A percentile compares a stretch with the other conserved stretches of the same genome.
phyloP scores from a whole-genome alignment of 139 green algal species.

The Coelastrella sp. region DNA sequence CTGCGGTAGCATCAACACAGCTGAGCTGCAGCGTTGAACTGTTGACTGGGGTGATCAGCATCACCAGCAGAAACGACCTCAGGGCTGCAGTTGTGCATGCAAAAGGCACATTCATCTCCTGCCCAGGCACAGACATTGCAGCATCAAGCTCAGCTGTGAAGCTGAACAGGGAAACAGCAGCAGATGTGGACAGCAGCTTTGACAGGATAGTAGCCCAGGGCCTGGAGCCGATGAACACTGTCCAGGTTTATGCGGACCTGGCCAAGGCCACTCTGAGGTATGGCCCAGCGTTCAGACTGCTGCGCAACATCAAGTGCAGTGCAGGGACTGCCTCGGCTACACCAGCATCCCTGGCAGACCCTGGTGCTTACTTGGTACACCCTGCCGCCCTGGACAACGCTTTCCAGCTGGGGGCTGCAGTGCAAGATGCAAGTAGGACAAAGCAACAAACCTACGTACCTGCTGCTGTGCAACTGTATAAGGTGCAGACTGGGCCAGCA shows the following conservation, averaged over 20 bases:
- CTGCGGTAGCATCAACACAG: neutral
- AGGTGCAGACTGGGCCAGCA: neutral
- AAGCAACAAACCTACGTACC: conserved; percentile 50
- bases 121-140: neutral
- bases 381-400: conserved; percentile 64
- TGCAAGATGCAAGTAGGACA: neutral
- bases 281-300: conserved; percentile 83
- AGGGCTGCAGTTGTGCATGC: neutral
- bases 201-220: conserved; percentile 31
- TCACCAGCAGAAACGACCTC: conserved; percentile 26
- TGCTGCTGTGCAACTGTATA: conserved; percentile 41
- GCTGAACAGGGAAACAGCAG: neutral
- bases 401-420: conserved; percentile 74
- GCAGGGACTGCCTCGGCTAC: neutral
- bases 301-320: conserved; percentile 75
- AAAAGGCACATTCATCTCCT: neutral
- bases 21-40: conserved; percentile 25
- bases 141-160: neutral
- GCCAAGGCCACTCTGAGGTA: conserved; percentile 84
- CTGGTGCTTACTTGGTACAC: conserved; percentile 44
- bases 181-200: conserved; percentile 37
- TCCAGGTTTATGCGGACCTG: conserved; percentile 81
- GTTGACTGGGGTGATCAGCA: conserved; percentile 22
- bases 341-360: conserved; percentile 1
- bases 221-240: conserved; percentile 46